These are phyloP conservation scores for Phanerodontia chrysosporium DNA, from an alignment of 768 basidiomycete species.

Conservation along the genomic window DNA sequence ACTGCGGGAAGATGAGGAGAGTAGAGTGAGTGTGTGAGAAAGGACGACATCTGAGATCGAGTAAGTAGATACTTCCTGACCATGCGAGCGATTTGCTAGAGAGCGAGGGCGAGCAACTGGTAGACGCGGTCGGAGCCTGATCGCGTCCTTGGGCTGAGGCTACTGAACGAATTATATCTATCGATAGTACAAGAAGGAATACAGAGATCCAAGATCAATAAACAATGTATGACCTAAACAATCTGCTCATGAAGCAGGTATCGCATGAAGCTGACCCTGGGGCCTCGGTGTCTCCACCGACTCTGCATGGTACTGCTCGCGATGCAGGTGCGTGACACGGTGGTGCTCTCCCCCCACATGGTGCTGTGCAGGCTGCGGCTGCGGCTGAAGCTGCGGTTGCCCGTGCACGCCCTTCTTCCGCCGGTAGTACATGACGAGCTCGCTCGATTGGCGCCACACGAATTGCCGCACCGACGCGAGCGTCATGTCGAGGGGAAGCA, in stretches of 20 bases:
- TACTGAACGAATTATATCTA: neutral
- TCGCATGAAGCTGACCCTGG: neutral
- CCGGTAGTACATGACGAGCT: constrained; percentile 79
- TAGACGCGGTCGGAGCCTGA: too few species aligned
- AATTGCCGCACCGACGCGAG: constrained; percentile 88
- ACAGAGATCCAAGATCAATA: neutral
- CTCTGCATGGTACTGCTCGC: neutral
- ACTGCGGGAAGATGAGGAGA: too few species aligned
- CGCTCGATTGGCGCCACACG: constrained; percentile 74
- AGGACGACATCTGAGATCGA: too few species aligned
- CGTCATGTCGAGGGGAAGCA: constrained; percentile 83
- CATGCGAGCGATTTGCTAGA: too few species aligned
- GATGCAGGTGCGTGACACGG: neutral
- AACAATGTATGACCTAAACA: neutral
- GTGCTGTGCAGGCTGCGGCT: too few species aligned
- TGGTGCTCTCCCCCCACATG: too few species aligned
- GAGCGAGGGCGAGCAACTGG: too few species aligned
- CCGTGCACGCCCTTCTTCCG: constrained; percentile 8
- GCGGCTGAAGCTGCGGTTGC: neutral
- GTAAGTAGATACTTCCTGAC: too few species aligned
- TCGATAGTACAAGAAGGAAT: neutral
- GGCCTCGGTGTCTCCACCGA: too few species aligned
- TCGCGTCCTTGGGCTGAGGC: too few species aligned
- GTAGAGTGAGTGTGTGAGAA: too few species aligned
- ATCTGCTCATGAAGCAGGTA: neutral